Evolutionary conservation across 2,329 filamentous ascomycete species (phyloP).

Genomic region (Teratosphaeriaceae sp.): DNA sequence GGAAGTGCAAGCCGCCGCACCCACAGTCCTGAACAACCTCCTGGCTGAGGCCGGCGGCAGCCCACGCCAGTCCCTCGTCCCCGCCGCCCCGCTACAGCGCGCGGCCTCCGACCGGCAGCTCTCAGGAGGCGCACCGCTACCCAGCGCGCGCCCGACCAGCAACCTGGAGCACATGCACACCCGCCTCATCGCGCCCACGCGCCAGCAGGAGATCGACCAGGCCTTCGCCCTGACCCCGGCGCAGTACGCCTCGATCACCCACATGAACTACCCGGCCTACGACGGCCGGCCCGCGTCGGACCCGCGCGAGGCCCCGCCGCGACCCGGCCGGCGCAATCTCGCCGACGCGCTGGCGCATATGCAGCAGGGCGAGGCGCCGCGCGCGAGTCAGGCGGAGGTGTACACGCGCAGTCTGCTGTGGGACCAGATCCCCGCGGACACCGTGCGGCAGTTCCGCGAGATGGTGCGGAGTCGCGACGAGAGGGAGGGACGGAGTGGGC

Average conservation of each 20-base stretch:
- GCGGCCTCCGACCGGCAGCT: slow-evolving; percentile 19
- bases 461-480: slow-evolving; percentile 63
- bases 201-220: slow-evolving; percentile 82
- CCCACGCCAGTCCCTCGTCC: slow-evolving; percentile 4
- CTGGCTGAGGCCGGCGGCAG: slow-evolving; percentile 16
- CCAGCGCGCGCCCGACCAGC: slow-evolving; percentile 11
- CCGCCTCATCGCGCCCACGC: slow-evolving; percentile 53
- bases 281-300: slow-evolving; percentile 18
- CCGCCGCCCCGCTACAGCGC: slow-evolving; percentile 5
- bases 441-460: slow-evolving; percentile 86
- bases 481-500: slow-evolving; percentile 17
- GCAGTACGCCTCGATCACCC: slow-evolving; percentile 82
- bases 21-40: slow-evolving; percentile 70
- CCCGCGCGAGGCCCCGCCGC: slow-evolving; percentile 24
- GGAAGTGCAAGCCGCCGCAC: slow-evolving; percentile 71
- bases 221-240: slow-evolving; percentile 78
- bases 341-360: slow-evolving; percentile 75
- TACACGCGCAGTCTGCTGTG: slow-evolving; percentile 89
- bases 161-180: slow-evolving; percentile 37
- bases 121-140: slow-evolving; percentile 14
- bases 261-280: slow-evolving; percentile 59
- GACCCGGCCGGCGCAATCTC: slow-evolving; percentile 59
- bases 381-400: slow-evolving; percentile 62
- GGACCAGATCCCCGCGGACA: slow-evolving; percentile 88
- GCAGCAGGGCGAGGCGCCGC: slow-evolving; percentile 53